Evolutionary conservation across 208 protist species (phyloP).

Genomic region (Blechomonas ayalai): DNA sequence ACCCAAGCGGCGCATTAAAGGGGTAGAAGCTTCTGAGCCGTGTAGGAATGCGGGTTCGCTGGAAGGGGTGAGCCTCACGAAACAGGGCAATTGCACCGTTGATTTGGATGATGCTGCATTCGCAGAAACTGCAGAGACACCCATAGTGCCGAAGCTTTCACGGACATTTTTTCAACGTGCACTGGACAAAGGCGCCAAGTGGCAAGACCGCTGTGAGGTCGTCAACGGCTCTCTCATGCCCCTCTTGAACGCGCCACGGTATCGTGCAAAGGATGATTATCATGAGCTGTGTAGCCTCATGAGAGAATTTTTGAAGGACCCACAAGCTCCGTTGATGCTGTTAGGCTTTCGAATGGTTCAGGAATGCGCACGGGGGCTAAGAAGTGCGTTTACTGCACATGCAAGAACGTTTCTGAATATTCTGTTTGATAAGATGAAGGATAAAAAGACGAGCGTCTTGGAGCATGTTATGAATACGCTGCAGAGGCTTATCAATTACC

Average conservation of each 20-base stretch:
- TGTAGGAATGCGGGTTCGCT: background rate
- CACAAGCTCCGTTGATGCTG: slow-evolving; percentile 81
- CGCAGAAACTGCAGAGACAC: slow-evolving; percentile 42
- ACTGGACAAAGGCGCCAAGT: slow-evolving; percentile 63
- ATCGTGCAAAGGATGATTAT: slow-evolving; percentile 75
- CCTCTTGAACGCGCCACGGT: slow-evolving; percentile 46
- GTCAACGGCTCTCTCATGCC: slow-evolving; percentile 63
- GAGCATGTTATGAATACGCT: slow-evolving; percentile 73
- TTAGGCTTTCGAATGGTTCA: slow-evolving; percentile 83
- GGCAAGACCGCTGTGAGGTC: slow-evolving; percentile 66
- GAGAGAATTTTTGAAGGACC: slow-evolving; percentile 62
- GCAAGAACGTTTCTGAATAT: slow-evolving; percentile 34
- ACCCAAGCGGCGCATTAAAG: slow-evolving; percentile 19
- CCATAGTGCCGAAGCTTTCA: slow-evolving; percentile 54
- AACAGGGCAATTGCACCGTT: slow-evolving; percentile 1
- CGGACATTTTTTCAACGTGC: slow-evolving; percentile 66
- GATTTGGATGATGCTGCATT: slow-evolving; percentile 47
- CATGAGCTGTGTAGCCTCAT: slow-evolving; percentile 72
- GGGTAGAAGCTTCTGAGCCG: background rate
- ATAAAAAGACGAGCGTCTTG: slow-evolving; percentile 84
- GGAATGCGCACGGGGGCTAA: slow-evolving; percentile 58
- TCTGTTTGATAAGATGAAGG: slow-evolving; percentile 87
- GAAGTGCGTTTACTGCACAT: slow-evolving; percentile 41
- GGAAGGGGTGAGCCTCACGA: slow-evolving; percentile 16
- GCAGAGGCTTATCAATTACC: slow-evolving; percentile 61